A percentile compares a stretch with the other conserved stretches of the same genome.
phyloP scores from a whole-genome alignment of 345 rosid genomes.

The Bruguiera sexangula region DNA sequence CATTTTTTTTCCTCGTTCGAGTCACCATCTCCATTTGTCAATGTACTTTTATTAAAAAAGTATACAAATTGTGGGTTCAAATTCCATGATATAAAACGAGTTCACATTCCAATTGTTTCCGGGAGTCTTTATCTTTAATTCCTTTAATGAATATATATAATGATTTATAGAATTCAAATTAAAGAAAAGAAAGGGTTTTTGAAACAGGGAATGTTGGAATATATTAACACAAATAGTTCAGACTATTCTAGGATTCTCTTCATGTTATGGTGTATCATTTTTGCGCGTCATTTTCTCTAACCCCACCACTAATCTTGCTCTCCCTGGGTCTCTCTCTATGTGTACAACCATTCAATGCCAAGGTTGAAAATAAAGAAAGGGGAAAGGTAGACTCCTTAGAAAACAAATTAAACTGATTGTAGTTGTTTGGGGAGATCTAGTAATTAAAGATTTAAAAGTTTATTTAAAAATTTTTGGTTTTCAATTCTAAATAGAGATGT shows the following conservation, averaged over 20 bases:
- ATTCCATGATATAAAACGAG: conserved; percentile 8
- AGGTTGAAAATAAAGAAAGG: conserved; percentile 29
- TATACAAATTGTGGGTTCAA: neutral
- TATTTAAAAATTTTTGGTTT: too few species aligned
- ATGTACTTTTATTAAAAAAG: conserved; percentile 16
- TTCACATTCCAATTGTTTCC: too few species aligned
- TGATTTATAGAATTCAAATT: too few species aligned
- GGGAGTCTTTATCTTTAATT: too few species aligned
- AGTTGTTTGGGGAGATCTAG: neutral
- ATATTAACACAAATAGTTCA: neutral
- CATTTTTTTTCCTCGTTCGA: neutral
- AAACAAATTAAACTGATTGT: conserved; percentile 47
- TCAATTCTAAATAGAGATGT: too few species aligned
- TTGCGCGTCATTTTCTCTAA: conserved; percentile 53
- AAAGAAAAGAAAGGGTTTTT: too few species aligned
- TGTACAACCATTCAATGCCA: conserved; percentile 24
- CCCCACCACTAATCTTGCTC: conserved; percentile 59
- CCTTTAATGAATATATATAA: too few species aligned
- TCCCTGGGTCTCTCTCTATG: conserved; percentile 11
- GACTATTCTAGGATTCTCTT: conserved; percentile 67
- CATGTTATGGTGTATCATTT: conserved; percentile 20
- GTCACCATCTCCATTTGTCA: conserved; percentile 18
- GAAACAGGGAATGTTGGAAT: neutral
- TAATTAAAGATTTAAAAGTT: too few species aligned
- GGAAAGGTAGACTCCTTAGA: conserved; percentile 28